These are phyloP conservation scores for Hypoxylon sp. DNA, from an alignment of 2,329 filamentous ascomycete genomes.

Conservation along the genomic window DNA sequence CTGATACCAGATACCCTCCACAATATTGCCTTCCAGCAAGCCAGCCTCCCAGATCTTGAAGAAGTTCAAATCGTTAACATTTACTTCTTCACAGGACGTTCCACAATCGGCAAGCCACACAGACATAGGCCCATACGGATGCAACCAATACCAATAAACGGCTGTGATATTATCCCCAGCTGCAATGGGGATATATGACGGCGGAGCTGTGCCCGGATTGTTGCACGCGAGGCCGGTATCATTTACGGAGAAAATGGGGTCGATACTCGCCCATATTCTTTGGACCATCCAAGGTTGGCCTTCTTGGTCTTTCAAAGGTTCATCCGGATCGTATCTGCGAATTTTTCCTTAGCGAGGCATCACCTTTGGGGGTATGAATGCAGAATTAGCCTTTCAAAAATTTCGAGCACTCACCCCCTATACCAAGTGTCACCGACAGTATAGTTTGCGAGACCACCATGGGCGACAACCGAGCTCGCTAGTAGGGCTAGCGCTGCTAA, in stretches of 20 bases:
- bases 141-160: conserved; percentile 61
- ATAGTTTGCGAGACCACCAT: conserved; percentile 60
- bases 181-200: conserved; percentile 57
- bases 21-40: conserved; percentile 54
- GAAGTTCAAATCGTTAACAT: conserved; percentile 55
- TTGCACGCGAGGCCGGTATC: conserved; percentile 58
- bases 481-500: conserved; percentile 37
- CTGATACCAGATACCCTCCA: conserved; percentile 59
- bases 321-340: conserved; percentile 56
- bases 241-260: conserved; percentile 57
- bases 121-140: conserved; percentile 60
- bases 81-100: conserved; percentile 51
- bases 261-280: conserved; percentile 57
- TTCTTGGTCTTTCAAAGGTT: conserved; percentile 53
- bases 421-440: conserved; percentile 61
- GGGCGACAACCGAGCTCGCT: conserved; percentile 47
- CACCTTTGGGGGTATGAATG: background rate
- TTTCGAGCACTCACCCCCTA: conserved; percentile 54
- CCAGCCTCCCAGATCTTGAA: conserved; percentile 61
- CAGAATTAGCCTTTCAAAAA: background rate
- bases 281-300: conserved; percentile 59
- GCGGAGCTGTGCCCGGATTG: conserved; percentile 54
- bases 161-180: conserved; percentile 58
- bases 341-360: conserved; percentile 14
- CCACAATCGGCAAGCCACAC: conserved; percentile 58